A percentile compares a stretch with the other conserved stretches of the same genome.
These are phyloP conservation scores for Moniliophthora roreri DNA, from an alignment of 1,284 basidiomycete genomes.

Conservation along the genomic window DNA sequence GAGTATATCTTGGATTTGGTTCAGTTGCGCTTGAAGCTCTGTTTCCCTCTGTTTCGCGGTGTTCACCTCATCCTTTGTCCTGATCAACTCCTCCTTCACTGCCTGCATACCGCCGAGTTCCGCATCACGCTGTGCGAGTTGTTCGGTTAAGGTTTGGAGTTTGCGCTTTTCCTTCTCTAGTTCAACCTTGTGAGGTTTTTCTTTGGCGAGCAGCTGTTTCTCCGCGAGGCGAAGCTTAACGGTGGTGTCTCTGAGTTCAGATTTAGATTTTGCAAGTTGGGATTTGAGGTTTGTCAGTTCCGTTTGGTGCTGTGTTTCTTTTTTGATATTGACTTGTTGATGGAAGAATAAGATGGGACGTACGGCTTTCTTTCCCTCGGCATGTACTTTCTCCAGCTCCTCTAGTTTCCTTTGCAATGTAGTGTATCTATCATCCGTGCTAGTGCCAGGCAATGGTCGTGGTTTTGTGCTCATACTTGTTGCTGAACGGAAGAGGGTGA, in stretches of 20 bases:
- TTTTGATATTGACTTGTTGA: conserved; percentile 4
- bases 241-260: conserved; percentile 54
- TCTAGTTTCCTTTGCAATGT: conserved; percentile 64
- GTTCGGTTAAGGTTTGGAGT: too few species aligned
- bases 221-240: conserved; percentile 42
- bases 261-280: conserved; percentile 47
- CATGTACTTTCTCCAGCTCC: conserved; percentile 62
- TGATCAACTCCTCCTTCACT: conserved; percentile 30
- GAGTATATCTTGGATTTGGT: conserved; percentile 40
- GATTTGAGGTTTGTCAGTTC: conserved; percentile 60
- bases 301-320: conserved; percentile 45
- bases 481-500: too few species aligned
- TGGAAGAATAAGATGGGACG: conserved; percentile 23
- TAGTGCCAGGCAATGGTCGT: conserved; percentile 18
- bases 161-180: conserved; percentile 52
- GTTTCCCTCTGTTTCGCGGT: conserved; percentile 38
- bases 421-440: conserved; percentile 45
- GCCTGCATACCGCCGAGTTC: conserved; percentile 41
- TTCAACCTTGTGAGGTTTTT: conserved; percentile 37
- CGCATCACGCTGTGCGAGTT: conserved; percentile 37
- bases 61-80: conserved; percentile 21
- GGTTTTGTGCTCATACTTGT: too few species aligned
- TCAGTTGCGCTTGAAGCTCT: conserved; percentile 49
- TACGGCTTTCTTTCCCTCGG: conserved; percentile 67
- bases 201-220: too few species aligned